Percentiles rank a stretch among this genome's conserved stretches.
These are phyloP conservation scores for Fusarium sp. DNA, from an alignment of 2,329 filamentous ascomycete genomes.

Conservation along the genomic window DNA sequence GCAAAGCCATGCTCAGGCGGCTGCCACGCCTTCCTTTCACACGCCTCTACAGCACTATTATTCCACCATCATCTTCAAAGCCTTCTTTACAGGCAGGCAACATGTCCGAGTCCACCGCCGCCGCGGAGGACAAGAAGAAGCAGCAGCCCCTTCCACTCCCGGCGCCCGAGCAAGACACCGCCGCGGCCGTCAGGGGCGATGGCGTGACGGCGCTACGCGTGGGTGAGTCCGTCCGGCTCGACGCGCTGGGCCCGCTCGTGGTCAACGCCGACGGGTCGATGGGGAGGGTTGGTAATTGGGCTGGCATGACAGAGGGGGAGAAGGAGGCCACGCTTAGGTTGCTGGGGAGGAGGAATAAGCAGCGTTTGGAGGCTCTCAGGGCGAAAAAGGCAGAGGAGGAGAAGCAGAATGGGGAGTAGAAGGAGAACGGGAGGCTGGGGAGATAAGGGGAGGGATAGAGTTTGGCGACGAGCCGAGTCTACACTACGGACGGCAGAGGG, in stretches of 20 bases:
- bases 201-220: constrained; percentile 41
- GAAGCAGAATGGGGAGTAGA: constrained; percentile 4
- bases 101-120: constrained; percentile 1
- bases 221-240: constrained; percentile 65
- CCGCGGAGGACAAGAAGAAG: not conserved
- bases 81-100: constrained; percentile 17
- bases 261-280: constrained; percentile 79
- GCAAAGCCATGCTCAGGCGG: constrained; percentile 26
- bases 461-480: not conserved
- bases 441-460: not conserved
- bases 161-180: constrained; percentile 34
- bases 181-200: constrained; percentile 32
- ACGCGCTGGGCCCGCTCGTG: constrained; percentile 78
- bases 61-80: constrained; percentile 5
- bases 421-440: not conserved
- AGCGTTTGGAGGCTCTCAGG: constrained; percentile 66
- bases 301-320: constrained; percentile 76
- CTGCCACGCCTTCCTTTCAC: constrained; percentile 25
- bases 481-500: not conserved
- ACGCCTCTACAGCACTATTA: constrained; percentile 11
- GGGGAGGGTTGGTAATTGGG: constrained; percentile 80
- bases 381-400: constrained; percentile 29
- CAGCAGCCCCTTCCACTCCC: constrained; percentile 35
- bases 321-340: constrained; percentile 74
- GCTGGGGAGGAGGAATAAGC: constrained; percentile 76